Base-by-base conservation (phyloP, 768 basidiomycete genomes). In the Mycena latifolia region DNA sequence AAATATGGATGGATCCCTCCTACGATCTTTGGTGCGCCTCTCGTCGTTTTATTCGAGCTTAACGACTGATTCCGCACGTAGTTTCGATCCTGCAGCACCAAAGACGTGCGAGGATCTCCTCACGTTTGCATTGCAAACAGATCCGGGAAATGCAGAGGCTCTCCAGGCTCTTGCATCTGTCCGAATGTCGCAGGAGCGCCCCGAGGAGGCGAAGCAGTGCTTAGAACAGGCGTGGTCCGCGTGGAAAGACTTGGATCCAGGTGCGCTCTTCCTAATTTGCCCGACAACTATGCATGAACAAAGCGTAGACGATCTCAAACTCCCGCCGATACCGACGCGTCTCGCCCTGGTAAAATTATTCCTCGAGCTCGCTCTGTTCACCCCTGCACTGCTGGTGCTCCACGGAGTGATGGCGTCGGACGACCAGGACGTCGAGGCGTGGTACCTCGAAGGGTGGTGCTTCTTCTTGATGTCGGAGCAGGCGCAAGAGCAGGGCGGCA, bases 401-500 rank as follows among this genome's bases (percentile, higher is more conserved):
- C 88, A 93, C 47, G 92, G 91, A 15, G 84, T 96, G 12, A 89
- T 96, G 78, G 86, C 90, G 12, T 78, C 89, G 0, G 94, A 96
- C 76, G 93, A 95, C 69, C 86, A 93, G 73, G 91, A 94, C 57
- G 90, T 95, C 15, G 95, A 96, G 71, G 95, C 91, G 1, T 96
- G 95, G 90, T 97, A 97, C 74, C 86, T 97, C 29, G 95, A 96
- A 77, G 95, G 95, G 57, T 98, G 95, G 95, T 92, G 92, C 69
- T 95, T 93, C 83, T 94, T 89, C 80, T 80, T 96, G 50, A 89
- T 93, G 87, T 86, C 89, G 0, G 91, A 92, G 75, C 86, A 90
- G 65, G 88, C 87, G 10, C 84, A 87, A 65, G 88, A 91, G 70
- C 84, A 78, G 15, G 83, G 81, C 28, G 85, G 82, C 22, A 84